Conservation (phyloP, 371 early-diverging fungal genomes). For the Batrachochytrium dendrobatidis region DNA sequence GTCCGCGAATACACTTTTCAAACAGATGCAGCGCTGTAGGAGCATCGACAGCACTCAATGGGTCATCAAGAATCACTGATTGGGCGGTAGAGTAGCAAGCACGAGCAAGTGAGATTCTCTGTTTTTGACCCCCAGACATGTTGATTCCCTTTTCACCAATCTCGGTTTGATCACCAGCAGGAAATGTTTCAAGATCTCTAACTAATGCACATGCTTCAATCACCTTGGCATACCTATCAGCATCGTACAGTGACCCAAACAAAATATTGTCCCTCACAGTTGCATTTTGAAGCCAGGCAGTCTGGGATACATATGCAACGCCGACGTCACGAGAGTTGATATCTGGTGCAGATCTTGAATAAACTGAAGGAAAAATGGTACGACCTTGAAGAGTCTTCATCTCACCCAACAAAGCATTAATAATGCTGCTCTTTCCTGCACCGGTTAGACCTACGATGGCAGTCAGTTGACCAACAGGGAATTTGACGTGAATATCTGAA, state of each 20-base stretch:
- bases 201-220: conserved; percentile 21
- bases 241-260: conserved; percentile 30
- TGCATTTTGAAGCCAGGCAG: conserved; percentile 30
- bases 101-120: conserved; percentile 44
- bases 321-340: conserved; percentile 29
- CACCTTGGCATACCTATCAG: conserved; percentile 20
- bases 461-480: conserved; percentile 10
- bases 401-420: conserved; percentile 36
- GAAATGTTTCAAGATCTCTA: conserved; percentile 24
- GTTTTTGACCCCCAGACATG: conserved; percentile 41
- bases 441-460: conserved; percentile 42
- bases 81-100: conserved; percentile 29
- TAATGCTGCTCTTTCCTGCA: conserved; percentile 30
- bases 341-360: conserved; percentile 46
- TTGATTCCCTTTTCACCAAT: conserved; percentile 31
- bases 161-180: conserved; percentile 31
- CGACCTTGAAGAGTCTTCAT: conserved; percentile 44
- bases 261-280: conserved; percentile 37
- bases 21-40: conserved; percentile 22
- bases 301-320: conserved; percentile 31
- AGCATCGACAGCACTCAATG: conserved; percentile 52
- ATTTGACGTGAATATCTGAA: conserved; percentile 11
- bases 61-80: conserved; percentile 47
- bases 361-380: not conserved
- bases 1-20: conserved; percentile 35